Percentiles rank a stretch among this genome's conserved stretches.
phyloP scores from a whole-genome alignment of 257 asterid species.

The Misopates orontium region DNA sequence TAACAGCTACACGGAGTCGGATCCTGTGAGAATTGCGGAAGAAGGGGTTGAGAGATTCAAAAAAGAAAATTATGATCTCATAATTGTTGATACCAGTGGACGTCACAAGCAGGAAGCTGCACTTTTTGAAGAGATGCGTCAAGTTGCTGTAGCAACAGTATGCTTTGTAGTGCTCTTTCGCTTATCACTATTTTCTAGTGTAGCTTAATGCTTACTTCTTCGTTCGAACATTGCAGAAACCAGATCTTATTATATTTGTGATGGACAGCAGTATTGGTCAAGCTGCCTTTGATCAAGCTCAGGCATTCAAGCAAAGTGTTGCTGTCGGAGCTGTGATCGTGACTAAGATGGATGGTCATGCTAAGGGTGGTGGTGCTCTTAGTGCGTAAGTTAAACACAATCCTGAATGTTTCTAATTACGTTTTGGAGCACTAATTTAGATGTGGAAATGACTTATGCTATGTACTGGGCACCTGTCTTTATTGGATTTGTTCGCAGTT shows the following conservation, averaged over 20 bases:
- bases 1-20: slow-evolving; percentile 94
- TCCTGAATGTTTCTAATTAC: slow-evolving; percentile 1
- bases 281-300: slow-evolving; percentile 99
- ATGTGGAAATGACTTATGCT: neutral
- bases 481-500: neutral
- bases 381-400: slow-evolving; percentile 79
- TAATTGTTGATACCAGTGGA: slow-evolving; percentile 96
- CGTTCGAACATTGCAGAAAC: slow-evolving; percentile 60
- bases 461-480: neutral
- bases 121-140: slow-evolving; percentile 99
- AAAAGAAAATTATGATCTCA: slow-evolving; percentile 89
- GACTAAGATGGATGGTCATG: slow-evolving; percentile 99
- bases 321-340: slow-evolving; percentile 98
- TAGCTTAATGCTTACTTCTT: slow-evolving; percentile 8
- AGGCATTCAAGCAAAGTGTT: slow-evolving; percentile 95
- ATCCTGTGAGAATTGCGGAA: slow-evolving; percentile 93
- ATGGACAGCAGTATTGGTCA: slow-evolving; percentile 99
- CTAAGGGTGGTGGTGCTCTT: slow-evolving; percentile 99
- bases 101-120: slow-evolving; percentile 99
- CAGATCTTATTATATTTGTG: slow-evolving; percentile 94
- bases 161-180: slow-evolving; percentile 15
- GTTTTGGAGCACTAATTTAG: neutral
- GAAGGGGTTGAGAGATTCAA: slow-evolving; percentile 95
- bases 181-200: neutral
- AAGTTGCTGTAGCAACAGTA: slow-evolving; percentile 96